These are phyloP conservation scores for Leccinellum rugosiceps DNA, from an alignment of 768 basidiomycete genomes.

Conservation along the genomic window DNA sequence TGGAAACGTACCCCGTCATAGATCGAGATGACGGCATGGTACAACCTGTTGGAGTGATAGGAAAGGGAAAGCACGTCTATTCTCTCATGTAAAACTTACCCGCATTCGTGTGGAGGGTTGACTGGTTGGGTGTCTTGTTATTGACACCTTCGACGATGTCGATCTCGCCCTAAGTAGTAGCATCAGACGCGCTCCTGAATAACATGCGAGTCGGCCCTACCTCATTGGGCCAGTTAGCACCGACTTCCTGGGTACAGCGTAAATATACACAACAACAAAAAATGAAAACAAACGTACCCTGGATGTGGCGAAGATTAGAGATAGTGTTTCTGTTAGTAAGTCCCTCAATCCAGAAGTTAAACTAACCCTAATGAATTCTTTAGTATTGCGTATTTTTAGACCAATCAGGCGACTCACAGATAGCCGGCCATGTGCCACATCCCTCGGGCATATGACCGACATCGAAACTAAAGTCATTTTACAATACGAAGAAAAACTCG, in stretches of 20 bases:
- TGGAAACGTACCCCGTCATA: conserved; percentile 32
- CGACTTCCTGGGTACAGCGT: conserved; percentile 23
- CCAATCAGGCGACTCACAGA: conserved; percentile 25
- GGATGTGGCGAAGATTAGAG: neutral
- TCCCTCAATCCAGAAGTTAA: neutral
- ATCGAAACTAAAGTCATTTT: conserved; percentile 25
- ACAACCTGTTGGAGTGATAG: conserved; percentile 20
- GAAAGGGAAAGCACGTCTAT: neutral
- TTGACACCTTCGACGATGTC: conserved; percentile 37
- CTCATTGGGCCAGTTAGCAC: conserved; percentile 24
- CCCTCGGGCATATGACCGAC: conserved; percentile 37
- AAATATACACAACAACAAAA: neutral
- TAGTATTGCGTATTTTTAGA: neutral
- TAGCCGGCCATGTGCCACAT: conserved; percentile 39
- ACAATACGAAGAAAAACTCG: neutral
- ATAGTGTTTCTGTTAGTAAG: neutral
- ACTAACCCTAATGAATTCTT: conserved; percentile 24
- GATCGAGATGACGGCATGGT: conserved; percentile 25
- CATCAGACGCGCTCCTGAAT: neutral
- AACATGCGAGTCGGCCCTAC: conserved; percentile 2
- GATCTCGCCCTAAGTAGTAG: conserved; percentile 23
- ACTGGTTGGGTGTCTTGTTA: conserved; percentile 23
- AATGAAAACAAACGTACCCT: conserved; percentile 22
- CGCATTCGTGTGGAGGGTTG: conserved; percentile 30
- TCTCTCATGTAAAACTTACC: conserved; percentile 7